These are phyloP conservation scores for Salinomyces thailandicus DNA, from an alignment of 2,329 filamentous ascomycete genomes.

Conservation along the genomic window DNA sequence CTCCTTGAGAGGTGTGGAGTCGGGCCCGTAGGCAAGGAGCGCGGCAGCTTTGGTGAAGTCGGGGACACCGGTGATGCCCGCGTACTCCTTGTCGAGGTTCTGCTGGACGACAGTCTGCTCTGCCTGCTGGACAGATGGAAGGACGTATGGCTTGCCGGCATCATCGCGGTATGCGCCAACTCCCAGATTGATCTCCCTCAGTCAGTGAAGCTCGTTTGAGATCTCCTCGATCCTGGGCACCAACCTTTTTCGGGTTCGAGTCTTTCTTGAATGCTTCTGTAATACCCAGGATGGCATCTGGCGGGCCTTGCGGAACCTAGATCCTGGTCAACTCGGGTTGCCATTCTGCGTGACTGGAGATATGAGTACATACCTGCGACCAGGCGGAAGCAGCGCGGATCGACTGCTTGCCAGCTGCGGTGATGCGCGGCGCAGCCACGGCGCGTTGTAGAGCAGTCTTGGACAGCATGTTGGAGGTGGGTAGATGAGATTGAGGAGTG, in stretches of 20 bases:
- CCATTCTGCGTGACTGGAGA: too few relatives aligned
- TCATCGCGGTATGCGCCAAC: conserved; percentile 98
- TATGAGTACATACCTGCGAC: conserved; percentile 74
- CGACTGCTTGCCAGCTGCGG: conserved; percentile 23
- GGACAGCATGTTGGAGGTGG: conserved; percentile 20
- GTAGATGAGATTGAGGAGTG: not conserved
- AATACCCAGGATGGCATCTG: conserved; percentile 69
- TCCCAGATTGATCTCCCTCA: conserved; percentile 91
- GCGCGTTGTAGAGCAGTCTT: conserved; percentile 22
- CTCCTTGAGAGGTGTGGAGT: conserved; percentile 63
- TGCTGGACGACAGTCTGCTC: conserved; percentile 75
- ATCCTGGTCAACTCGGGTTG: not conserved
- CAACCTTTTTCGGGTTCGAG: conserved; percentile 59
- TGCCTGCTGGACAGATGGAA: conserved; percentile 81
- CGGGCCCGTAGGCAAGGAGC: conserved; percentile 76
- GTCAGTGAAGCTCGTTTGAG: too few relatives aligned
- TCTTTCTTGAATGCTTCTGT: conserved; percentile 99
- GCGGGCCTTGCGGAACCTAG: conserved; percentile 66
- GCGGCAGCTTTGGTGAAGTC: conserved; percentile 89
- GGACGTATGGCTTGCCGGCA: conserved; percentile 93
- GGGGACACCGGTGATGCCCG: conserved; percentile 90
- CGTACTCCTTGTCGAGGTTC: conserved; percentile 91
- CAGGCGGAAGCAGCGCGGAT: conserved; percentile 67
- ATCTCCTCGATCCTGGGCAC: too few relatives aligned
- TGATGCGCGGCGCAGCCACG: conserved; percentile 15